A percentile compares a stretch with the other conserved stretches of the same genome.
These are phyloP conservation scores for Eremothecium cymbalariae DNA, from an alignment of 1,139 yeast genomes.

Conservation along the genomic window DNA sequence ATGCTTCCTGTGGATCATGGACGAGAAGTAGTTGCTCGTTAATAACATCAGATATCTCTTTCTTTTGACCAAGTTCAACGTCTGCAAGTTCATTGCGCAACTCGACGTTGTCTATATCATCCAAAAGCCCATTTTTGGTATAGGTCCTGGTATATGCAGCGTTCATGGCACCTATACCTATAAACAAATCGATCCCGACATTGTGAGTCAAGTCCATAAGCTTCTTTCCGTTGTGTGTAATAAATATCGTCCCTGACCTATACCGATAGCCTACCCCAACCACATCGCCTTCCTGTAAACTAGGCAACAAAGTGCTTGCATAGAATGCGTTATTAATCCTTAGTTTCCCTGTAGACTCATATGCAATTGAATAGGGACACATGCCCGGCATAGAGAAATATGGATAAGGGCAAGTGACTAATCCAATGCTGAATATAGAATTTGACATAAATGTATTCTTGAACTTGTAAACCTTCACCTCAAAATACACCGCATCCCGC, in stretches of 20 bases:
- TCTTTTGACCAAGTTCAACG: slow-evolving; percentile 16
- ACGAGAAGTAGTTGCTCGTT: slow-evolving; percentile 20
- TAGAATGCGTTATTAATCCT: slow-evolving; percentile 75
- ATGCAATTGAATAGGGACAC: slow-evolving; percentile 73
- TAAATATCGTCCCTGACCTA: slow-evolving; percentile 71
- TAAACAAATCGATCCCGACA: slow-evolving; percentile 63
- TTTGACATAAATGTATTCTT: slow-evolving; percentile 20
- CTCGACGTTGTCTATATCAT: slow-evolving; percentile 30
- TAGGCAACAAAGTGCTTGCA: slow-evolving; percentile 67
- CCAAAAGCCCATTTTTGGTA: slow-evolving; percentile 30
- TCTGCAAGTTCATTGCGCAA: slow-evolving; percentile 19
- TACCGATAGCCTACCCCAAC: slow-evolving; percentile 87
- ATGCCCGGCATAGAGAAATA: slow-evolving; percentile 79
- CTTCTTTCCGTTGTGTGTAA: slow-evolving; percentile 86
- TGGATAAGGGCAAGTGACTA: slow-evolving; percentile 86
- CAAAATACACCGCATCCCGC: slow-evolving; percentile 62
- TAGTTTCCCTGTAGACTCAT: slow-evolving; percentile 77
- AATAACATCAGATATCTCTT: slow-evolving; percentile 17
- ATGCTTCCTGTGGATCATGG: slow-evolving; percentile 19
- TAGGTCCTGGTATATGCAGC: slow-evolving; percentile 32
- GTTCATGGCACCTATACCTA: slow-evolving; percentile 30
- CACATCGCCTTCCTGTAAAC: slow-evolving; percentile 74
- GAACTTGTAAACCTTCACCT: slow-evolving; percentile 54
- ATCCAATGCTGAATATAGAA: slow-evolving; percentile 60
- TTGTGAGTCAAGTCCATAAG: slow-evolving; percentile 77